These are phyloP conservation scores for Rubia peregrina DNA, from an alignment of 305 asterid species.

Conservation along the genomic window DNA sequence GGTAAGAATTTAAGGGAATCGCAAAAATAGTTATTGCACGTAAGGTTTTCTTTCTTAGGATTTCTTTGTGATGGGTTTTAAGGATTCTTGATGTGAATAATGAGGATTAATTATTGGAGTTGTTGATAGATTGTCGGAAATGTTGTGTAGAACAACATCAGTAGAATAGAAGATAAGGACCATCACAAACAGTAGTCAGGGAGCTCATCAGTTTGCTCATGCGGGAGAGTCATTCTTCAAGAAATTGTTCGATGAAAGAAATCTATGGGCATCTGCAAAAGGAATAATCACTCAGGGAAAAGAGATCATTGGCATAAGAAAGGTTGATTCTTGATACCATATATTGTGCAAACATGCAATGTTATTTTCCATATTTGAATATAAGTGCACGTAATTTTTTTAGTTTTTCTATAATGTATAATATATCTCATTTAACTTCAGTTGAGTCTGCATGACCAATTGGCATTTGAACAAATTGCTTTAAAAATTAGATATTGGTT, in stretches of 20 bases:
- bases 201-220: neutral
- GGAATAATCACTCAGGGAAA: too few relatives aligned
- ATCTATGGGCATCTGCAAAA: neutral
- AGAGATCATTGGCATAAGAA: too few relatives aligned
- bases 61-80: neutral
- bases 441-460: too few relatives aligned
- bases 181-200: neutral
- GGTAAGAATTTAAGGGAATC: slow-evolving; percentile 27
- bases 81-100: neutral
- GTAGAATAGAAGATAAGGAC: neutral
- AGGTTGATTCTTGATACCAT: too few relatives aligned
- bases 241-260: neutral
- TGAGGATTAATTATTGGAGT: neutral
- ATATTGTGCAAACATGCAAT: too few relatives aligned
- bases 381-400: too few relatives aligned
- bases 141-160: neutral
- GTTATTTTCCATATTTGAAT: too few relatives aligned
- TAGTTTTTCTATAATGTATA: too few relatives aligned
- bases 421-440: too few relatives aligned
- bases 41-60: neutral
- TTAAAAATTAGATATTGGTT: neutral
- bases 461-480: too few relatives aligned
- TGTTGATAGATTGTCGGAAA: neutral
- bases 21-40: slow-evolving; percentile 25
- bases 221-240: slow-evolving; percentile 27